phyloP scores from a whole-genome alignment of 140 eudicot genomes.

The Ambrosia hybrid region DNA sequence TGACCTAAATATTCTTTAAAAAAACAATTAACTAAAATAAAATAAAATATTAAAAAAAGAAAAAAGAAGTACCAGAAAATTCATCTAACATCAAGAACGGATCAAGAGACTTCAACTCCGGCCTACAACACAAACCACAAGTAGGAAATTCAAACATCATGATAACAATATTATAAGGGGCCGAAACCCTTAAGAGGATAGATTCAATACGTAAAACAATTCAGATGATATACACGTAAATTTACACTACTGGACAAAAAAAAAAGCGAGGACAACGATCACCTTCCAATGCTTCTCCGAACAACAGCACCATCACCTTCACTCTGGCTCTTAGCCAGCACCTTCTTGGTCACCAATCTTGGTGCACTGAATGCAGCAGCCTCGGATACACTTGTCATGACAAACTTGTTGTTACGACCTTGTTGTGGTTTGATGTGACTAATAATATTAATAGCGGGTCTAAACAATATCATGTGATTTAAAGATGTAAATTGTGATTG shows the following conservation, averaged over 20 bases:
- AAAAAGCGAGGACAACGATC: background rate
- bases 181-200: too few species aligned
- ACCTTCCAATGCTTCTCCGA: constrained; percentile 96
- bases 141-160: too few species aligned
- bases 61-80: constrained; percentile 48
- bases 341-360: constrained; percentile 70
- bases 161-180: too few species aligned
- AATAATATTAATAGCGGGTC: background rate
- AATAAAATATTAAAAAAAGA: background rate
- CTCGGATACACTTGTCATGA: constrained; percentile 45
- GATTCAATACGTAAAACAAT: too few species aligned
- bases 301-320: constrained; percentile 92
- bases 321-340: constrained; percentile 65
- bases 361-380: constrained; percentile 43
- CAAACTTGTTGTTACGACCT: constrained; percentile 12
- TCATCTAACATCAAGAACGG: constrained; percentile 85
- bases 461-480: constrained; percentile 16
- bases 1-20: background rate
- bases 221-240: too few species aligned
- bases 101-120: constrained; percentile 65
- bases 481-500: background rate
- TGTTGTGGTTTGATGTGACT: constrained; percentile 18
- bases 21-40: background rate
- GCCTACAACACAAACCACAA: constrained; percentile 37
- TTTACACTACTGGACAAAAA: too few species aligned